A percentile compares a stretch with the other conserved stretches of the same genome.
Evolutionary conservation across 768 basidiomycete genomes (phyloP).

Genomic region (Amyloporia xantha): DNA sequence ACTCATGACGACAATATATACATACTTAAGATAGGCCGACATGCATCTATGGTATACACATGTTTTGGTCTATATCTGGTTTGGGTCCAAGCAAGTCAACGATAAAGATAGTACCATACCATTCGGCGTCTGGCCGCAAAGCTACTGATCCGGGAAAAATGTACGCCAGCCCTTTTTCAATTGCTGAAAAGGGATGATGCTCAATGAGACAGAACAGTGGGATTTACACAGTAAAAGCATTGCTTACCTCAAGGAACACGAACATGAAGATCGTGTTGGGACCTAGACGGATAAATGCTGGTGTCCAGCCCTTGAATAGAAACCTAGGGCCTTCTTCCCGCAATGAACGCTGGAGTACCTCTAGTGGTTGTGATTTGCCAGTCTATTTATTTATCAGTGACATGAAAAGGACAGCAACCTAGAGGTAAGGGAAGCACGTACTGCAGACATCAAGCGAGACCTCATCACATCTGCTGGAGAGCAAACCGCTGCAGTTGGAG

Average conservation of each 20-base stretch:
- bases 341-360: slow-evolving; percentile 53
- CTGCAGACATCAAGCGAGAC: slow-evolving; percentile 74
- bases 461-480: slow-evolving; percentile 74
- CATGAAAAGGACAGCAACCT: neutral
- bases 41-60: too few relatives aligned
- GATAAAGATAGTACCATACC: neutral
- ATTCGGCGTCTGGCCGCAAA: neutral
- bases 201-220: neutral
- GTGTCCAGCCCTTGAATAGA: slow-evolving; percentile 86
- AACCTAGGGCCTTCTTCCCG: slow-evolving; percentile 71
- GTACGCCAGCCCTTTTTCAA: slow-evolving; percentile 56
- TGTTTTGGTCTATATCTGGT: too few relatives aligned
- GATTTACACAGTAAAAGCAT: neutral
- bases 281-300: slow-evolving; percentile 76
- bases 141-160: slow-evolving; percentile 10
- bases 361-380: slow-evolving; percentile 38
- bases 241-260: slow-evolving; percentile 71
- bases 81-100: neutral
- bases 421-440: slow-evolving; percentile 26
- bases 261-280: slow-evolving; percentile 83
- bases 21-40: too few relatives aligned
- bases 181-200: slow-evolving; percentile 41
- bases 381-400: slow-evolving; percentile 33
- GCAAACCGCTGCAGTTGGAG: slow-evolving; percentile 70
- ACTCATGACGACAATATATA: too few relatives aligned